These are phyloP conservation scores for Hypomontagnella submonticulosa DNA, from an alignment of 495 filamentous ascomycete species.

Conservation along the genomic window DNA sequence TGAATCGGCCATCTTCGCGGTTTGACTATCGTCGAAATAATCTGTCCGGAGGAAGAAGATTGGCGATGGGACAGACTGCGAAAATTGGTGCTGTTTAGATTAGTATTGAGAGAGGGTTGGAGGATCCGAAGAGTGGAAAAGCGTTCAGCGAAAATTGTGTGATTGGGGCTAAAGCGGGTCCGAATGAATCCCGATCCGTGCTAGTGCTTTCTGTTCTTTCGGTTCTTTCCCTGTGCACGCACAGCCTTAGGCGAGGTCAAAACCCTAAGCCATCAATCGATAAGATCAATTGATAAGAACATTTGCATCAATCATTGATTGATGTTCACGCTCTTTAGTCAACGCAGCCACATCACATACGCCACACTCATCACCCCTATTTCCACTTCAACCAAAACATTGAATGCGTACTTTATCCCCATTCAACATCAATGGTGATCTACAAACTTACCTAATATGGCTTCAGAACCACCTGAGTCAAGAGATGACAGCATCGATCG, in stretches of 20 bases:
- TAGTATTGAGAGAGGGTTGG: slow-evolving; percentile 5
- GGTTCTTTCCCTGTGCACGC: slow-evolving; percentile 1
- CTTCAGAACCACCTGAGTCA: background rate
- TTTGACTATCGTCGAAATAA: slow-evolving; percentile 32
- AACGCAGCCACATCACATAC: too few species aligned
- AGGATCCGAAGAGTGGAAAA: slow-evolving; percentile 15
- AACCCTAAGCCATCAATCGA: slow-evolving; percentile 28
- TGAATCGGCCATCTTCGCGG: slow-evolving; percentile 85
- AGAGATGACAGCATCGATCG: slow-evolving; percentile 34
- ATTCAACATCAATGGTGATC: too few species aligned
- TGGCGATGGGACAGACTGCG: slow-evolving; percentile 17
- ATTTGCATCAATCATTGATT: too few species aligned
- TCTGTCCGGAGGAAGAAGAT: slow-evolving; percentile 22
- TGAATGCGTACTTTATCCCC: background rate
- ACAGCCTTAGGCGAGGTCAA: slow-evolving; percentile 38
- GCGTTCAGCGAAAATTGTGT: slow-evolving; percentile 31
- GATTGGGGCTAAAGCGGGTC: slow-evolving; percentile 31
- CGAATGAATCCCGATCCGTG: slow-evolving; percentile 16
- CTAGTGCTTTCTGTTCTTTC: slow-evolving; percentile 7
- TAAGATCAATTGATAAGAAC: too few species aligned
- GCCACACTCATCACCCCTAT: too few species aligned
- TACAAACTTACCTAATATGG: slow-evolving; percentile 4
- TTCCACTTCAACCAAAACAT: background rate
- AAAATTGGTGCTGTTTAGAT: slow-evolving; percentile 14
- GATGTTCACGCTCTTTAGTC: too few species aligned